Conservation (phyloP, 306 rosid genomes). For the Urtica urens region DNA sequence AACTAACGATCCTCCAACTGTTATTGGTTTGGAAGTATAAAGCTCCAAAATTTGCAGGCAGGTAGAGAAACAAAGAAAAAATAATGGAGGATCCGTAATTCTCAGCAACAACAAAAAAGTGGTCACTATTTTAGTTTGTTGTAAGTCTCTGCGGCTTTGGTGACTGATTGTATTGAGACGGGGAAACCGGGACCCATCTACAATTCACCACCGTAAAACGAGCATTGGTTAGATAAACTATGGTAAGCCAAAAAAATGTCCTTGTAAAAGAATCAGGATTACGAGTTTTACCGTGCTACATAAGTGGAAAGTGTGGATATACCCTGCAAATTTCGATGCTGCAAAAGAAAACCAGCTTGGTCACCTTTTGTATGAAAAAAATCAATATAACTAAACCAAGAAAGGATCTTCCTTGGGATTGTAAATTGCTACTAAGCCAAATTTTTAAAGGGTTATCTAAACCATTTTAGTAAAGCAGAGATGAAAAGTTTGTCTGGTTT, state of each 20-base stretch:
- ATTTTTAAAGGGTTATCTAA: too few species aligned
- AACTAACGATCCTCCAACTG: too few species aligned
- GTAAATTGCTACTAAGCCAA: too few species aligned
- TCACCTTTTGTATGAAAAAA: neutral
- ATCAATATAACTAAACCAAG: neutral
- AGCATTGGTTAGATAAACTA: neutral
- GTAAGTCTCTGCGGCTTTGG: slow-evolving; percentile 91
- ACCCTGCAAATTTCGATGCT: slow-evolving; percentile 98
- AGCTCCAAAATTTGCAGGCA: neutral
- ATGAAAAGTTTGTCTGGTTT: too few species aligned
- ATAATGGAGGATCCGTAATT: too few species aligned
- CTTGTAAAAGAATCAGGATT: slow-evolving; percentile 5
- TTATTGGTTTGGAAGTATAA: slow-evolving; percentile 3
- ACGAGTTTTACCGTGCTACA: slow-evolving; percentile 78
- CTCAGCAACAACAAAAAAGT: neutral
- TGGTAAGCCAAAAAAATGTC: too few species aligned
- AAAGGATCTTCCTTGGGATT: too few species aligned
- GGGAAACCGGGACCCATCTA: slow-evolving; percentile 95
- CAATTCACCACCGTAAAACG: slow-evolving; percentile 14
- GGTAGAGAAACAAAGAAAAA: neutral
- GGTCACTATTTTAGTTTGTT: slow-evolving; percentile 29
- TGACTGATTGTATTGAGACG: slow-evolving; percentile 69
- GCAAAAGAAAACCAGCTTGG: slow-evolving; percentile 18
- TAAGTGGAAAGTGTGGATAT: slow-evolving; percentile 72
- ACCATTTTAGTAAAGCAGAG: too few species aligned